These are phyloP conservation scores for Moesziomyces sp. DNA, from an alignment of 1,284 basidiomycete species.

Conservation along the genomic window DNA sequence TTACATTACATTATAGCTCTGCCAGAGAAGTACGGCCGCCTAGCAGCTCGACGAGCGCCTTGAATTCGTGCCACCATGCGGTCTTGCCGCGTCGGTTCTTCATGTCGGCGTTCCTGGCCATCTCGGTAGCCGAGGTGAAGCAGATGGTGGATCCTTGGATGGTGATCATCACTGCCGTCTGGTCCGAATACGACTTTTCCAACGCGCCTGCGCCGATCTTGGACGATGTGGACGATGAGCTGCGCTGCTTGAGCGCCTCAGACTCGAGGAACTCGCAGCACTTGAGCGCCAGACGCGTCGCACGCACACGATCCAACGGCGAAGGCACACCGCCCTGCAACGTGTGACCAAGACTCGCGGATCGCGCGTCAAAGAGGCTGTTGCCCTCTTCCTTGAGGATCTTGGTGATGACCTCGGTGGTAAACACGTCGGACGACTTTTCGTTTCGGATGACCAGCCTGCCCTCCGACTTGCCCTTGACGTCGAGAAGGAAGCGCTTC, in stretches of 20 bases:
- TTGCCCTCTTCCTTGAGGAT: conserved; percentile 95
- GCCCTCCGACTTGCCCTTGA: conserved; percentile 89
- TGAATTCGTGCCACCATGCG: conserved; percentile 78
- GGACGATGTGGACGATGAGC: conserved; percentile 42
- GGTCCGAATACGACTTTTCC: conserved; percentile 63
- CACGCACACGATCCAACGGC: conserved; percentile 90
- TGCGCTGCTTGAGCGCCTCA: conserved; percentile 72
- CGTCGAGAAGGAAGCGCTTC: conserved; percentile 84
- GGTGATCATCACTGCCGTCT: conserved; percentile 88
- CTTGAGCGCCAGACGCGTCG: conserved; percentile 86
- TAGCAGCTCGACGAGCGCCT: conserved; percentile 58
- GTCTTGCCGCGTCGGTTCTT: conserved; percentile 83
- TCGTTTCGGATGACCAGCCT: conserved; percentile 87
- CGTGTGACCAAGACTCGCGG: conserved; percentile 93
- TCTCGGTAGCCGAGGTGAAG: conserved; percentile 85
- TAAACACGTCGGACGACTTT: conserved; percentile 85
- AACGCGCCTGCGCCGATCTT: conserved; percentile 64
- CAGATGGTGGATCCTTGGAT: conserved; percentile 82
- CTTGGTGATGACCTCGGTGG: conserved; percentile 89
- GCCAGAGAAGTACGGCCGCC: conserved; percentile 51
- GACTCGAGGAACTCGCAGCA: conserved; percentile 94
- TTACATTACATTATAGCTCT: conserved; percentile 20
- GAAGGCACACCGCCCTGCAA: conserved; percentile 95
- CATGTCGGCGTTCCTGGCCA: conserved; percentile 88
- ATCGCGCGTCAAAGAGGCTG: conserved; percentile 90